Base-by-base conservation (phyloP, 768 basidiomycete genomes). In the Tephrocybe sp. region DNA sequence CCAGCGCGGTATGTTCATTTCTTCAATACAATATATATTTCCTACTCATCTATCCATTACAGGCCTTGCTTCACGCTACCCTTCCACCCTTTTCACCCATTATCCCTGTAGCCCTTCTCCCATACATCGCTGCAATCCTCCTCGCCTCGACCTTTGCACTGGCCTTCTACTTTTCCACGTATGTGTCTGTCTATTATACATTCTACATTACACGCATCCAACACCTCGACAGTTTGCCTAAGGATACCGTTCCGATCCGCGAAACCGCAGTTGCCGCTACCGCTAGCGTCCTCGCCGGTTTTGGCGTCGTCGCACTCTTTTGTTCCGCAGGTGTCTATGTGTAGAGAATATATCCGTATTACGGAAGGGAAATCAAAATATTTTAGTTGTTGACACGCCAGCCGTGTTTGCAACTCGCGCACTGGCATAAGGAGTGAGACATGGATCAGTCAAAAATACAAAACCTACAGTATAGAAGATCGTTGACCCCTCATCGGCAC, bases 401-500 rank as follows among this genome's bases (percentile, higher is more conserved):
- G 36, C 87, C 87, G 56, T 88, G 80, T 62, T 83, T 83, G 77
- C 89, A 90, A 44, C 78, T 75, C 26, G 75, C 78, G 53, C 89
- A 92, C 90, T 92, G 63, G 36, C 4, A 26, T 7, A 32, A 62
- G 58, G 55, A 45, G 49, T 57, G 45, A 58, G 48, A 41, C 33
- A n/a, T 20, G 23, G 39, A 20, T 22, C 17, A 33, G 47, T 26
- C 14, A 32, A 33, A 48, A 32, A 43, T 49, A 49, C 43, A 12
- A 55, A 30, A 75, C 88, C 54, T 64, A 93, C 93, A n/a, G 86
- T 92, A 68, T 95, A 97, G 66, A 96, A 85, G 60, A 95, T 85
- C 11, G 93, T 97, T 30, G 91, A 90, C 3, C 94, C 94, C 75
- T 96, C 94, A 68, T 96, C 94, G 34, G 92, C 94, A 57, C 91